Evolutionary conservation across 2,329 filamentous ascomycete species (phyloP), one percentile per base, ranked within the genome.

Genomic region (Colletotrichum tamarilloi): DNA sequence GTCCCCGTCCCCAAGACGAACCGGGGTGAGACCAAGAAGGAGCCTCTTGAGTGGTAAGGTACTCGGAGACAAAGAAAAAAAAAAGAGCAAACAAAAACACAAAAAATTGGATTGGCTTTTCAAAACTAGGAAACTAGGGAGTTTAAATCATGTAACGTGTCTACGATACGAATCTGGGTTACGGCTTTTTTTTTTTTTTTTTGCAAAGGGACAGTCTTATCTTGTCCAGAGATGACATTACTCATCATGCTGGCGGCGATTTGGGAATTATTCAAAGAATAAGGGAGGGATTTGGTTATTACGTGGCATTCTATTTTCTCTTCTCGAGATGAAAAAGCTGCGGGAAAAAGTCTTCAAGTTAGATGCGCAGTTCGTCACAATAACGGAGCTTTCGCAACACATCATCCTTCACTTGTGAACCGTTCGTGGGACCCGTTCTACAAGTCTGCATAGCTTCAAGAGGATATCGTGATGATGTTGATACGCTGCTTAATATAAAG

Each of bases 1-100:
- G 87, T 87, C 12, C 91, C 94, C 5, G 92, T 98, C 53, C 94
- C 95, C 52, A 96, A 92, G 86, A 98, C 95, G 75, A 98, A 98
- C 85, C 87, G 94, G 19, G 95, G 95, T 1, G 93, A 97, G 83
- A 91, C 92, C 78, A 91, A 95, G 82, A 92, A 88, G 76, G 95
- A 98, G 84, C 95, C 95, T 59, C 86, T 98, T 77, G 95, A 98
- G 80, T 98, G 95, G 95, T 98, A 88, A 84, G 30, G 26, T 26
- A 22, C 16, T 24, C 16, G 8, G 35, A 38, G 14, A 38, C 35
- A n/a, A 19, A 16, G n/a, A 46, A 46, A 1, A 46, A n/a, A n/a
- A 22, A 22, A 49, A 49, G 19, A n/a, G 42, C 42, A 49, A 11
- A 49, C 19, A 11, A 49, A n/a, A 26, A 35, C 28, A 38, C 56